Evolutionary conservation across 2,329 filamentous ascomycete species (phyloP).

Genomic region (Colletotrichum spaethianum): DNA sequence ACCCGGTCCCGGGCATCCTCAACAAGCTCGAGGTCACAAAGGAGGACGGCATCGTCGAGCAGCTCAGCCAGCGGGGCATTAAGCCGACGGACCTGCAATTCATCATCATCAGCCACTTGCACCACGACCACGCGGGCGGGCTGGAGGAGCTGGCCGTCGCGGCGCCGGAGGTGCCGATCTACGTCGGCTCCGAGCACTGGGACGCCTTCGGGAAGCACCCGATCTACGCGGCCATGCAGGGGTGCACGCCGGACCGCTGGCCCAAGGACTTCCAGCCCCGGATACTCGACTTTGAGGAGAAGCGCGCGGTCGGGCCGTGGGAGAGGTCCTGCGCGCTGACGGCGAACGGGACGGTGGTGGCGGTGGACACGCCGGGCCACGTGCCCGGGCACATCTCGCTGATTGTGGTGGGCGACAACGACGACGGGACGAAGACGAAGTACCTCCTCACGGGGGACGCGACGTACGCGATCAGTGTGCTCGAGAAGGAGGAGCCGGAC

Average conservation of each 20-base stretch:
- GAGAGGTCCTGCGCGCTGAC: slow-evolving; percentile 48
- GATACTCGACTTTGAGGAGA: slow-evolving; percentile 46
- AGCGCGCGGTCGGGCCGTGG: slow-evolving; percentile 48
- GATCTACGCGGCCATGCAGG: slow-evolving; percentile 47
- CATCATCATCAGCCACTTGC: slow-evolving; percentile 48
- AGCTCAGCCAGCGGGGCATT: slow-evolving; percentile 41
- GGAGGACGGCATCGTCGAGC: slow-evolving; percentile 43
- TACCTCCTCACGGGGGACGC: slow-evolving; percentile 51
- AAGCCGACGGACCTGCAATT: slow-evolving; percentile 46
- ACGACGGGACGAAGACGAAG: slow-evolving; percentile 41
- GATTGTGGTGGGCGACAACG: slow-evolving; percentile 38
- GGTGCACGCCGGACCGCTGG: slow-evolving; percentile 50
- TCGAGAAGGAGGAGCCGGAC: slow-evolving; percentile 51
- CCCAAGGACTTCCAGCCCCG: slow-evolving; percentile 48
- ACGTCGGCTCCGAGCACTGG: slow-evolving; percentile 47
- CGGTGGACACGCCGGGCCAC: slow-evolving; percentile 53
- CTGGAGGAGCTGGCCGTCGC: slow-evolving; percentile 46
- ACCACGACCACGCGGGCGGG: slow-evolving; percentile 47
- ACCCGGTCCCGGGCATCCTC: slow-evolving; percentile 36
- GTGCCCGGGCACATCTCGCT: slow-evolving; percentile 51
- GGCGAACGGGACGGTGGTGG: slow-evolving; percentile 47
- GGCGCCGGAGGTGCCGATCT: slow-evolving; percentile 48
- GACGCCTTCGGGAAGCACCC: slow-evolving; percentile 47
- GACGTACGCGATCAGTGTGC: slow-evolving; percentile 48
- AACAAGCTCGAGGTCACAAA: slow-evolving; percentile 32